These are phyloP conservation scores for Phlebopus sp. DNA, from an alignment of 1,284 basidiomycete genomes.

Conservation along the genomic window DNA sequence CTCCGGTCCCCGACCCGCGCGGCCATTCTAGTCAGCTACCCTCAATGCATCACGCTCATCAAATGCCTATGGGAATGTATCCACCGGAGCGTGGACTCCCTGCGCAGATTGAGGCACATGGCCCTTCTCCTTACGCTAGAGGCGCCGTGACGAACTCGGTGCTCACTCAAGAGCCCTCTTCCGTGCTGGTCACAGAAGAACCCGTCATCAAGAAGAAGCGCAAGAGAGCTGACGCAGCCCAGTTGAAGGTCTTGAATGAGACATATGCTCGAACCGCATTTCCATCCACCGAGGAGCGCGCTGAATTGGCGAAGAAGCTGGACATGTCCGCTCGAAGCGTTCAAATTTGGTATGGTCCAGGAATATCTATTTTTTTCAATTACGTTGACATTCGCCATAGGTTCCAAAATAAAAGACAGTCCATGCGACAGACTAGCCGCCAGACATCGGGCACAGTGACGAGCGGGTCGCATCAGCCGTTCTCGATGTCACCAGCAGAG, in stretches of 20 bases:
- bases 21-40: conserved; percentile 22
- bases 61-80: conserved; percentile 28
- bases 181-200: conserved; percentile 45
- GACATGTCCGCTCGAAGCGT: conserved; percentile 83
- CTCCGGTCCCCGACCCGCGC: conserved; percentile 34
- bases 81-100: conserved; percentile 30
- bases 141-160: conserved; percentile 30
- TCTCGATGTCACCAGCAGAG: conserved; percentile 42
- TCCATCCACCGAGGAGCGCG: conserved; percentile 80
- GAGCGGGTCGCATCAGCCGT: conserved; percentile 50
- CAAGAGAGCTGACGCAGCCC: conserved; percentile 75
- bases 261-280: conserved; percentile 78
- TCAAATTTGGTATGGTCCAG: conserved; percentile 69
- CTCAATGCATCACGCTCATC: conserved; percentile 30
- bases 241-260: conserved; percentile 76
- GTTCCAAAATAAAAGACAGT: conserved; percentile 85
- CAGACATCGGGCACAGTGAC: conserved; percentile 47
- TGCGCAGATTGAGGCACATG: conserved; percentile 34
- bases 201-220: conserved; percentile 80
- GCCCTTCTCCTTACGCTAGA: conserved; percentile 43
- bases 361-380: conserved; percentile 16
- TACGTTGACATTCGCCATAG: conserved; percentile 37
- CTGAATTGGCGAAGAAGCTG: conserved; percentile 67
- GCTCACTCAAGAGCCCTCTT: conserved; percentile 33
- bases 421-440: conserved; percentile 72